Base-by-base conservation (phyloP, 352 stramenopile species). In the Blastocystis sp. region DNA sequence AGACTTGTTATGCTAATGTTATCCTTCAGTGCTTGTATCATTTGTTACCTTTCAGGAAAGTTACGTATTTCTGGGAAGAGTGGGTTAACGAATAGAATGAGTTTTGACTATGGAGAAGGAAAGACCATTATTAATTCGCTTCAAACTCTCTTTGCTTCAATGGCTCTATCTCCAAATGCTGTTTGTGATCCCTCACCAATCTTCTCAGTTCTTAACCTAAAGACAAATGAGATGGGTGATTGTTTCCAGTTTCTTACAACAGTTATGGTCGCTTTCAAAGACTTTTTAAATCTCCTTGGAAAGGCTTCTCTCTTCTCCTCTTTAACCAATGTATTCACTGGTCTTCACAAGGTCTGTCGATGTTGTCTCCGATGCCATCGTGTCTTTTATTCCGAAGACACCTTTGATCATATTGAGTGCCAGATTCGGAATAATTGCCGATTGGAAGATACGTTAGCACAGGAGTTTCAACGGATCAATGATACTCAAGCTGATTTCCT, bases 11-110 rank as follows among this genome's bases (percentile, higher is more conserved):
- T 42, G 59, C 59, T 32, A 69, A 69, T 42, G 35, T 19, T 37
- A n/a, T 69, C 59, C 59, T 69, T 32, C 59, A 69, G 59, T 69
- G 59, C 59, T 35, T 69, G 42, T 69, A 46, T 42, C 59, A 69
- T 42, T 46, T 69, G 0, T 14, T 32, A 0, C 59, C 59, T 19
- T 69, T 69, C 24, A 12, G 24, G 24, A 69, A 69, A 35, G 59
- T 42, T n/a, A 35, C 32, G 59, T 69, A 69, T 69, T 63, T 0
- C 14, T 14, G 14, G 14, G 4, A 0, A 5, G 0, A 63, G 0
- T 63, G 7, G 0, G 4, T 19, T 69, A 32, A 35, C 24, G 1
- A 35, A 32, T 69, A 69, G 59, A 21, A 24, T 69, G 24, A n/a
- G 16, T 46, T 3, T 46, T n/a, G 29, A 24, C 16, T 35, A 21